A percentile compares a stretch with the other conserved stretches of the same genome.
phyloP scores from a whole-genome alignment of 2,329 filamentous ascomycete genomes.

The Exophiala viscosa region DNA sequence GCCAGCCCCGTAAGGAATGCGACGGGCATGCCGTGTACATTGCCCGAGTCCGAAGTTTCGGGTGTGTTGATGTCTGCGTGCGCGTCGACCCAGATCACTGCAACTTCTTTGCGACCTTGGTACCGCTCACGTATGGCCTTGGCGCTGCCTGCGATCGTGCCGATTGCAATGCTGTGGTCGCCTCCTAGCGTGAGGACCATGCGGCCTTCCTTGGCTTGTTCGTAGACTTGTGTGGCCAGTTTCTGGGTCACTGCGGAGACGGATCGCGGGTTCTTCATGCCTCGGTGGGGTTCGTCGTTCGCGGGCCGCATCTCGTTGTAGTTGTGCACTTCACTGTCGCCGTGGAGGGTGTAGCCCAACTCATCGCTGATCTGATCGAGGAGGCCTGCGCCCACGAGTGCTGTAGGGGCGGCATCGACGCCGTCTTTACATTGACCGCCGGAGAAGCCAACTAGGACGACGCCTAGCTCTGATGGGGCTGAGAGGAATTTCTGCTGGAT shows the following conservation, averaged over 20 bases:
- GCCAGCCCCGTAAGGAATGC: conserved; percentile 85
- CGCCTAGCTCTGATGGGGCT: conserved; percentile 73
- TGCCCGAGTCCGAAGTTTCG: conserved; percentile 82
- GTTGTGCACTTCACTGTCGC: conserved; percentile 75
- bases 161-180: conserved; percentile 95
- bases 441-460: conserved; percentile 94
- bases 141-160: conserved; percentile 81
- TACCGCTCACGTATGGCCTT: conserved; percentile 81
- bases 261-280: conserved; percentile 89
- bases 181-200: conserved; percentile 91
- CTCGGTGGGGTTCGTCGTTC: conserved; percentile 53
- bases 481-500: conserved; percentile 72
- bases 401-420: conserved; percentile 84
- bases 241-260: conserved; percentile 80
- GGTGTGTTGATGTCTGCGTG: conserved; percentile 98
- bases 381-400: conserved; percentile 83
- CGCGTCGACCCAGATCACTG: conserved; percentile 97
- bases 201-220: conserved; percentile 75
- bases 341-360: conserved; percentile 81
- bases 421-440: conserved; percentile 92
- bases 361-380: conserved; percentile 78
- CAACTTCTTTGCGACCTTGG: conserved; percentile 66
- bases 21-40: conserved; percentile 97
- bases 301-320: conserved; percentile 63
- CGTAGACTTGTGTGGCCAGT: conserved; percentile 81